These are phyloP conservation scores for Wickerhamomyces sydowiorum DNA, from an alignment of 805 yeast genomes.

Conservation along the genomic window DNA sequence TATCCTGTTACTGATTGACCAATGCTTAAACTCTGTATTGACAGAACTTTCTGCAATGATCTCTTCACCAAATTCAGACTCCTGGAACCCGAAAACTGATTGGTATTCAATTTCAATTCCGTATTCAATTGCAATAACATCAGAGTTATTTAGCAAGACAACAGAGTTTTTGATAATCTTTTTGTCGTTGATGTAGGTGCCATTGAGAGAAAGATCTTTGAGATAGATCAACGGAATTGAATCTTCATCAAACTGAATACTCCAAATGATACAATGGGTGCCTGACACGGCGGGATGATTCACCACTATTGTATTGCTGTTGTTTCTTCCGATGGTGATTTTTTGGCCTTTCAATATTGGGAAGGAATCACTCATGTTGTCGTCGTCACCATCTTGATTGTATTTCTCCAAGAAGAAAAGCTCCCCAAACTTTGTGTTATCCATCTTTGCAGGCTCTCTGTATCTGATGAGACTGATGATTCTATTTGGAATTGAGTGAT, in stretches of 20 bases:
- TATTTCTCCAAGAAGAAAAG: slow-evolving; percentile 2
- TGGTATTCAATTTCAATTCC: slow-evolving; percentile 21
- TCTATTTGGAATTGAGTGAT: not conserved
- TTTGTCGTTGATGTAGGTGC: slow-evolving; percentile 38
- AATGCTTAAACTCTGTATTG: slow-evolving; percentile 23
- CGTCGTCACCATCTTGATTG: slow-evolving; percentile 9
- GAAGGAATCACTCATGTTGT: slow-evolving; percentile 7
- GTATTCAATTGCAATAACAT: slow-evolving; percentile 31
- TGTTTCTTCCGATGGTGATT: slow-evolving; percentile 39
- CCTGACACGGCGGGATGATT: slow-evolving; percentile 36
- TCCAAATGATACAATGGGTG: slow-evolving; percentile 44
- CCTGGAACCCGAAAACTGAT: slow-evolving; percentile 11
- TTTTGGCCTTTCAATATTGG: slow-evolving; percentile 26
- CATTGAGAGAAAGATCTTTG: slow-evolving; percentile 47
- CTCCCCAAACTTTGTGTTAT: slow-evolving; percentile 8
- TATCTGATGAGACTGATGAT: not conserved
- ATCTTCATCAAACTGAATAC: slow-evolving; percentile 41
- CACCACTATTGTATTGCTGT: slow-evolving; percentile 26
- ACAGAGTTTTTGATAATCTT: slow-evolving; percentile 26
- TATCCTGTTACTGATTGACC: slow-evolving; percentile 37
- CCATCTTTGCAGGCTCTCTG: not conserved
- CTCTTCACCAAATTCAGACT: slow-evolving; percentile 7
- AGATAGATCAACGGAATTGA: slow-evolving; percentile 43
- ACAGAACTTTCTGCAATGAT: slow-evolving; percentile 19
- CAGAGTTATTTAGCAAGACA: slow-evolving; percentile 31